phyloP scores from a whole-genome alignment of 352 stramenopile species.

The Globisporangium okanoganense region DNA sequence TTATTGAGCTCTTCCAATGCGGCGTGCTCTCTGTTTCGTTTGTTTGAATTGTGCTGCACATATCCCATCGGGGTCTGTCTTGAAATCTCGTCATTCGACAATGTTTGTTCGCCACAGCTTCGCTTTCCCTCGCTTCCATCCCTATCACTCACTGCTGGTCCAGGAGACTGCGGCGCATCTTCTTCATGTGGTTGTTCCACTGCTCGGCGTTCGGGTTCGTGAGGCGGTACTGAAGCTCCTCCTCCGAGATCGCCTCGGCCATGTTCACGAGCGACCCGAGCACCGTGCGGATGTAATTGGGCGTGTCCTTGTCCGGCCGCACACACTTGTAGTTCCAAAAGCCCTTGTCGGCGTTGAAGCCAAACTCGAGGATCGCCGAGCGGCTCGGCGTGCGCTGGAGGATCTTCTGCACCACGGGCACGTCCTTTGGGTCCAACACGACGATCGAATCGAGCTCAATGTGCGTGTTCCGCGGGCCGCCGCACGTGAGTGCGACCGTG shows the following conservation, averaged over 20 bases:
- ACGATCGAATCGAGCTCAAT: slow-evolving; percentile 85
- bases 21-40: not conserved
- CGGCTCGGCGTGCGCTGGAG: slow-evolving; percentile 52
- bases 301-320: slow-evolving; percentile 84
- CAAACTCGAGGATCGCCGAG: slow-evolving; percentile 81
- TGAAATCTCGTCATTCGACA: not conserved
- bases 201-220: slow-evolving; percentile 65
- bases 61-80: too few species aligned
- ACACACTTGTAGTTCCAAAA: slow-evolving; percentile 90
- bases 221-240: slow-evolving; percentile 88
- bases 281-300: slow-evolving; percentile 90
- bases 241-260: slow-evolving; percentile 87
- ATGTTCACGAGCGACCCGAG: slow-evolving; percentile 90
- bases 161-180: slow-evolving; percentile 64
- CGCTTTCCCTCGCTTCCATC: not conserved
- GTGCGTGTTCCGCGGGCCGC: slow-evolving; percentile 66
- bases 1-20: not conserved
- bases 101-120: not conserved
- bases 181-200: slow-evolving; percentile 84
- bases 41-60: too few species aligned
- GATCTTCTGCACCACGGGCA: slow-evolving; percentile 62
- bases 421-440: slow-evolving; percentile 73
- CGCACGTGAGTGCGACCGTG: slow-evolving; percentile 60
- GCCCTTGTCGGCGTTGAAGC: slow-evolving; percentile 82
- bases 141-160: slow-evolving; percentile 36